Evolutionary conservation across 805 yeast species (phyloP).

Genomic region (Metschnikowia santaceciliae): DNA sequence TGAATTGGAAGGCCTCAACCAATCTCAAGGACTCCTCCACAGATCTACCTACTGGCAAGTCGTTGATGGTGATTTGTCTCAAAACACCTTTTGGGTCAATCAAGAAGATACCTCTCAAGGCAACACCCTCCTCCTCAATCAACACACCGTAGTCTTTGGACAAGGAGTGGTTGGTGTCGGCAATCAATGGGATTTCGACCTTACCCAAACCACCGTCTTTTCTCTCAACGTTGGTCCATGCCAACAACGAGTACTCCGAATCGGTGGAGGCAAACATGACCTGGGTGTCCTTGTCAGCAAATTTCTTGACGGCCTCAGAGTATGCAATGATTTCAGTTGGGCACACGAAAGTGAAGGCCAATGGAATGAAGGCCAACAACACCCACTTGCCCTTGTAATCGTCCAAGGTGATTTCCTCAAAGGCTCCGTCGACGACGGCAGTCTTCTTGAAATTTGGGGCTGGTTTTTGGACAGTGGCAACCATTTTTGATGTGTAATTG

Average conservation of each 20-base stretch:
- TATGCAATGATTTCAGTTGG: slow-evolving; percentile 99
- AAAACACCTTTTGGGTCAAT: slow-evolving; percentile 93
- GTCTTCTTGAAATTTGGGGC: slow-evolving; percentile 96
- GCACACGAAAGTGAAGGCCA: slow-evolving; percentile 99
- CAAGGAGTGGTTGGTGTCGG: slow-evolving; percentile 95
- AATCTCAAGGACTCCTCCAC: slow-evolving; percentile 98
- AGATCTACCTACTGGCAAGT: slow-evolving; percentile 98
- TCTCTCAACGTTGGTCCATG: slow-evolving; percentile 97
- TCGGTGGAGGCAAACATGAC: slow-evolving; percentile 96
- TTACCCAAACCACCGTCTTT: slow-evolving; percentile 98
- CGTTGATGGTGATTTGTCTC: slow-evolving; percentile 97
- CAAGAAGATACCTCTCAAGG: slow-evolving; percentile 96
- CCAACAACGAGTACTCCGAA: slow-evolving; percentile 94
- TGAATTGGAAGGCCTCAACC: slow-evolving; percentile 99
- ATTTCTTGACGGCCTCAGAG: slow-evolving; percentile 91
- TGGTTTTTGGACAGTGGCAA: slow-evolving; percentile 86
- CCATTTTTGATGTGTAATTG: slow-evolving; percentile 48
- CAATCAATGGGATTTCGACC: slow-evolving; percentile 88
- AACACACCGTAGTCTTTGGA: slow-evolving; percentile 97
- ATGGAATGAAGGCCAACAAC: slow-evolving; percentile 91
- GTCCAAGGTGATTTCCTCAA: slow-evolving; percentile 92
- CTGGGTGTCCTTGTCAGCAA: slow-evolving; percentile 81
- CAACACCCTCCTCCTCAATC: slow-evolving; percentile 93
- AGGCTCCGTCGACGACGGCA: slow-evolving; percentile 94
- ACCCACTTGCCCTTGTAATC: slow-evolving; percentile 99